Evolutionary conservation across 805 yeast genomes (phyloP), one percentile per base, ranked within the genome.

Genomic region (Maudiozyma bulderi): DNA sequence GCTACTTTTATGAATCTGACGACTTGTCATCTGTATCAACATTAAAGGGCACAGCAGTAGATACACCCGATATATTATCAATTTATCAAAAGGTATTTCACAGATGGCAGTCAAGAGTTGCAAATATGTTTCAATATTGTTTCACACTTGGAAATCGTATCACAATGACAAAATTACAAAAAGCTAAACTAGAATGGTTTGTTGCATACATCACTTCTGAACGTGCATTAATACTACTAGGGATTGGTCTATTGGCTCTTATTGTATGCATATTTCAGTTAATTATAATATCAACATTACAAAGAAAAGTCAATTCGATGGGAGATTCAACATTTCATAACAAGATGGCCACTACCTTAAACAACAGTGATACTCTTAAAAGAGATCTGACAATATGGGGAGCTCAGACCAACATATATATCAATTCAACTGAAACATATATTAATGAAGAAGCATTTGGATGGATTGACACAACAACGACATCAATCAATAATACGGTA

Each of bases 391-490:
- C 53, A 26, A 50, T 54, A 3, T 84, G 91, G 91, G 65, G 77
- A 0, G 61, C 65, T 35, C 67, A 72, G 11, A 79, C 89, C 0
- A 88, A 88, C 57, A 50, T 47, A 0, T 78, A 77, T 50, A 67
- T 90, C 7, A 54, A 62, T 6, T 46, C 53, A 0, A 74, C 81
- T 40, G 81, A 85, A 58, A 53, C 54, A 1, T 61, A 61, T 3
- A 65, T 89, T 33, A 93, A 93, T 63, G 67, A 73, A 3, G 76
- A 81, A 37, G 53, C 88, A 13, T 78, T 90, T 52, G 85, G 86
- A 0, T 77, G 85, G 78, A 73, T 86, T 0, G 71, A 73, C 47
- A 69, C 71, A 1, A 74, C 88, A 0, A 77, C 93, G 0, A 56
- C 62, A 0, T 61, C 82, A 0, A 65, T 88, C 2, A 86, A 86